Evolutionary conservation across 75 land plant genomes (phyloP), one percentile per base, ranked within the genome.

Genomic region (Pinus taeda): DNA sequence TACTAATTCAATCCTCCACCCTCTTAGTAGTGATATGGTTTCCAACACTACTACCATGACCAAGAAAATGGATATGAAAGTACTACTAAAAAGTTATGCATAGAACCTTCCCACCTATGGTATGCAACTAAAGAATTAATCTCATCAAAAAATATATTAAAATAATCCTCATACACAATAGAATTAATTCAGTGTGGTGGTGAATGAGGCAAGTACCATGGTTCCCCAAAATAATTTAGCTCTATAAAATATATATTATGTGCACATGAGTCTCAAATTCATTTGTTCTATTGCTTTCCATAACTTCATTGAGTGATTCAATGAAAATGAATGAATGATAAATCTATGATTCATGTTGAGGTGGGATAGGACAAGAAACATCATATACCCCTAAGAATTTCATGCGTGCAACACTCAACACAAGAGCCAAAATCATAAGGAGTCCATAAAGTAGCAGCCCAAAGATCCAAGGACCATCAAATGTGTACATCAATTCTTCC

Each of bases 101-200:
- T 84, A 49, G 99, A 86, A n/a, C 99, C 99, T 74, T 97, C 99
- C 99, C 99, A 97, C 99, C 99, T 94, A 18, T 97, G 99, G 76
- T 95, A 97, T 63, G 95, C 77, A 75, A 95, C 95, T 15, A 93
- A 78, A 56, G 87, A 86, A 84, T 97, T 97, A 11, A 97, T 88
- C 86, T 95, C 99, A 82, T 97, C 93, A 36, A 92, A 95, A 85
- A 95, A 97, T 78, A 91, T 81, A 76, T 92, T 95, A 62, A 92
- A 97, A 29, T 98, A 95, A 76, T 91, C 92, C 79, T 97, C 99
- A 81, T 95, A 97, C 98, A 97, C 95, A 78, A 97, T 94, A 64
- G 93, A 95, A 69, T 75, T 82, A 33, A 97, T 83, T 77, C 93
- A 95, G 59, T 91, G 89, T n/a, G 99, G 99, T 60, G 99, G 99